phyloP scores from a whole-genome alignment of 2,329 filamentous ascomycete species.

The Dothistroma pini region DNA sequence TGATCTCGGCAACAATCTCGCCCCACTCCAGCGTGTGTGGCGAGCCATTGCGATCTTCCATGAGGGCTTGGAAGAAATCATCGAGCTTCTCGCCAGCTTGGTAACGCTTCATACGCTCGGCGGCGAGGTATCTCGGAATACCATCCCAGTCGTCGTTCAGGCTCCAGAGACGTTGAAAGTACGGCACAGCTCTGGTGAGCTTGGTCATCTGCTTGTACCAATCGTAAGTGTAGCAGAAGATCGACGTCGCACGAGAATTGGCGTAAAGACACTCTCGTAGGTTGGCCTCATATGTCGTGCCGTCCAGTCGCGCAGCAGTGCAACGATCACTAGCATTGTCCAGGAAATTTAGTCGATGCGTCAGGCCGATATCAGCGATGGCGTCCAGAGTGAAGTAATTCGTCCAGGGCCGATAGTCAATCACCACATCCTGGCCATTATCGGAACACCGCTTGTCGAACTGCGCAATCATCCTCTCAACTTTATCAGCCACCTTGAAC shows the following conservation, averaged over 20 bases:
- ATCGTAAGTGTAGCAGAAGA: constrained; percentile 50
- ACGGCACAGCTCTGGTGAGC: constrained; percentile 45
- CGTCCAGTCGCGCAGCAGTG: constrained; percentile 32
- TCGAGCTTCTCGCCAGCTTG: constrained; percentile 53
- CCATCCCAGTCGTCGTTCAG: constrained; percentile 43
- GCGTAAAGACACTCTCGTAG: constrained; percentile 52
- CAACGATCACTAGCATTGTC: constrained; percentile 35
- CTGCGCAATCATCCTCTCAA: constrained; percentile 31
- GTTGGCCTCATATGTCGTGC: constrained; percentile 44
- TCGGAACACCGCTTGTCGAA: constrained; percentile 36
- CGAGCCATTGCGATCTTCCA: constrained; percentile 49
- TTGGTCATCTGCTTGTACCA: constrained; percentile 50
- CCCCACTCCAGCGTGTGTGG: constrained; percentile 53
- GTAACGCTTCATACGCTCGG: constrained; percentile 45
- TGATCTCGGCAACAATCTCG: constrained; percentile 56
- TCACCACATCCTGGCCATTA: constrained; percentile 27
- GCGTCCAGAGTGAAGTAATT: constrained; percentile 40
- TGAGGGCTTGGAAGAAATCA: constrained; percentile 57
- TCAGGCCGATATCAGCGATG: constrained; percentile 40
- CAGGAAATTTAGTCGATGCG: constrained; percentile 37
- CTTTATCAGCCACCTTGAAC: constrained; percentile 40
- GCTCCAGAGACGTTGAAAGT: constrained; percentile 41
- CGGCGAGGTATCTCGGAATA: constrained; percentile 48
- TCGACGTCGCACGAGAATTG: constrained; percentile 49
- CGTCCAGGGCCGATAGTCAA: constrained; percentile 39